Conservation (phyloP, 2,329 filamentous ascomycete species). For the Claviceps monticola region DNA sequence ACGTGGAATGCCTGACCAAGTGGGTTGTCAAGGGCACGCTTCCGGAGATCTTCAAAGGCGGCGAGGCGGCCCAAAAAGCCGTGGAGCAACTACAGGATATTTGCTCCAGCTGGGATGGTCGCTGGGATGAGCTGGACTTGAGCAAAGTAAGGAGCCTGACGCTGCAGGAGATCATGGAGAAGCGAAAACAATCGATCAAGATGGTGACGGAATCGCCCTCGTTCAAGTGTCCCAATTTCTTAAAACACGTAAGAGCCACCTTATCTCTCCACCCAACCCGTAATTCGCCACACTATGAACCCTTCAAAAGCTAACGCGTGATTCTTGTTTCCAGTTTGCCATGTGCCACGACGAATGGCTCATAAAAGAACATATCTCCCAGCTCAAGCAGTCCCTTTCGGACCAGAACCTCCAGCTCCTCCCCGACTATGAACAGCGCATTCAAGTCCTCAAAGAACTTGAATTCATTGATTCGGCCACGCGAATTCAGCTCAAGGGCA, state of each 20-base stretch:
- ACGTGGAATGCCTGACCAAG: constrained; percentile 74
- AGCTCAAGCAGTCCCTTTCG: constrained; percentile 78
- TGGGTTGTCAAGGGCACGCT: constrained; percentile 46
- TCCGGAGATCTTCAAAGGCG: constrained; percentile 42
- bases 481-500: constrained; percentile 90
- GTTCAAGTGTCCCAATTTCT: constrained; percentile 59
- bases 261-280: neutral
- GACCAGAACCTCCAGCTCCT: constrained; percentile 93
- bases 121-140: constrained; percentile 79
- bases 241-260: constrained; percentile 60
- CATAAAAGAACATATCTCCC: constrained; percentile 82
- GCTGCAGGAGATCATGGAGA: constrained; percentile 65
- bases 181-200: constrained; percentile 49
- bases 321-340: constrained; percentile 44
- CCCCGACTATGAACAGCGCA: constrained; percentile 91
- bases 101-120: constrained; percentile 59
- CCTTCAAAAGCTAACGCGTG: neutral
- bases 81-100: constrained; percentile 55
- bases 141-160: constrained; percentile 68
- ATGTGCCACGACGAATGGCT: constrained; percentile 97
- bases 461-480: constrained; percentile 79
- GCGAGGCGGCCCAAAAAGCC: constrained; percentile 36
- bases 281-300: neutral
- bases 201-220: constrained; percentile 52
- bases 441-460: constrained; percentile 81